These are phyloP conservation scores for Psilocybe azurescens DNA, from an alignment of 768 basidiomycete species.

Conservation along the genomic window DNA sequence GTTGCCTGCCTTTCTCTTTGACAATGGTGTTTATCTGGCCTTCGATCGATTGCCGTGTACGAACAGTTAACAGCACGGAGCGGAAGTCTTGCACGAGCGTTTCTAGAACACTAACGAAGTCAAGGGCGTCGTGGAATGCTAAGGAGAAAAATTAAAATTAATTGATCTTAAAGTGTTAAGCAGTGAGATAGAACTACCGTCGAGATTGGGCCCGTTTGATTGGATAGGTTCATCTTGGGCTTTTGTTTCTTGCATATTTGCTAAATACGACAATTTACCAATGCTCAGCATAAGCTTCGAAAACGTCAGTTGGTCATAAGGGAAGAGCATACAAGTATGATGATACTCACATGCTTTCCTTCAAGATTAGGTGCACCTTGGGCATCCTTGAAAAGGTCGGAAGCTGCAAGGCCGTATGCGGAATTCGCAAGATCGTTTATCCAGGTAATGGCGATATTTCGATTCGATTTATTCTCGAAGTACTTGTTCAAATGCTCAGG, in stretches of 20 bases:
- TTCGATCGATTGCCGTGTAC: constrained; percentile 69
- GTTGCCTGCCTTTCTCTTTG: constrained; percentile 53
- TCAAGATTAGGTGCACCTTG: constrained; percentile 59
- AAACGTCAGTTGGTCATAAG: not conserved
- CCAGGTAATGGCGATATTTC: constrained; percentile 78
- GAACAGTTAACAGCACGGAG: constrained; percentile 47
- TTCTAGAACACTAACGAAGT: constrained; percentile 87
- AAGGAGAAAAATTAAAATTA: constrained; percentile 8
- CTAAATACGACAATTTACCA: constrained; percentile 85
- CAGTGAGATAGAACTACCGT: constrained; percentile 45
- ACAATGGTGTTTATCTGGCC: constrained; percentile 69
- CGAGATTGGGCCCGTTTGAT: constrained; percentile 36
- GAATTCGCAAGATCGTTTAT: constrained; percentile 81
- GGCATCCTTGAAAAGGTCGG: constrained; percentile 67
- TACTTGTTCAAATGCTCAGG: constrained; percentile 57
- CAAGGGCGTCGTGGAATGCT: constrained; percentile 89
- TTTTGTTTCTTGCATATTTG: constrained; percentile 70
- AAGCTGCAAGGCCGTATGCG: constrained; percentile 68
- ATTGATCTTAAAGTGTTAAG: not conserved
- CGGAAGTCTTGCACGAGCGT: constrained; percentile 68
- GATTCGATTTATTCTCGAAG: constrained; percentile 67
- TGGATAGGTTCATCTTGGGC: constrained; percentile 49
- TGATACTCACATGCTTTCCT: constrained; percentile 73
- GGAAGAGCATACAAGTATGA: not conserved
- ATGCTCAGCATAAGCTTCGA: constrained; percentile 87